Evolutionary conservation across 2,329 filamentous ascomycete genomes (phyloP).

Genomic region (Penicillium sp.): DNA sequence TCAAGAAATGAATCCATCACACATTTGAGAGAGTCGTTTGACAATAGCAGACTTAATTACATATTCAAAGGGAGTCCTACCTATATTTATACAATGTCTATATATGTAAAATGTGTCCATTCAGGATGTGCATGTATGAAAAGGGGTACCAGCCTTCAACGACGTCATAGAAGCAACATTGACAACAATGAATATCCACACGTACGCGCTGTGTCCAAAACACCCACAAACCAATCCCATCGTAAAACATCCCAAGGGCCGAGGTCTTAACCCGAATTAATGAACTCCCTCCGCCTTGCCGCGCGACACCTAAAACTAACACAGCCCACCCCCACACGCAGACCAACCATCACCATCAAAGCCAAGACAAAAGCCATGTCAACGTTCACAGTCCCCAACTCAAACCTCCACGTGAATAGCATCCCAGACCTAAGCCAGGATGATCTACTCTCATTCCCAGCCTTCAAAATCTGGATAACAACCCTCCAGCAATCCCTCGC

Average conservation of each 20-base stretch:
- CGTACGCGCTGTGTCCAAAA: background rate
- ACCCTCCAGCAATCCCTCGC: conserved; percentile 44
- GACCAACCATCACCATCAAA: background rate
- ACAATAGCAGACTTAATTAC: background rate
- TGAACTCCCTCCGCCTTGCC: conserved; percentile 2
- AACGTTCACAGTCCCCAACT: conserved; percentile 35
- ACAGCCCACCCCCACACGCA: background rate
- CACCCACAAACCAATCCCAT: background rate
- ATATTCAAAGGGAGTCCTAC: background rate
- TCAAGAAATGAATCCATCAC: background rate
- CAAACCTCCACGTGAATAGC: conserved; percentile 35
- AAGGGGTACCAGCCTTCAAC: background rate
- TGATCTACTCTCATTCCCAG: conserved; percentile 43
- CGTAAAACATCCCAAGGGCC: background rate
- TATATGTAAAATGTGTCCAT: background rate
- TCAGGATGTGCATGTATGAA: background rate
- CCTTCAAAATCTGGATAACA: conserved; percentile 49
- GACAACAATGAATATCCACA: background rate
- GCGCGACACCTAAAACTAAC: conserved; percentile 1
- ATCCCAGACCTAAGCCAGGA: conserved; percentile 38
- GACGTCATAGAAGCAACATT: conserved; percentile 3
- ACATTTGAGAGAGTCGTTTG: background rate
- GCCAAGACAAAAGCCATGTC: conserved; percentile 27
- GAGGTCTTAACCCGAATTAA: background rate
- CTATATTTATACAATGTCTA: too few species aligned